Evolutionary conservation across 202 grass and related monocot species (phyloP).

Genomic region (Musa balbisiana): DNA sequence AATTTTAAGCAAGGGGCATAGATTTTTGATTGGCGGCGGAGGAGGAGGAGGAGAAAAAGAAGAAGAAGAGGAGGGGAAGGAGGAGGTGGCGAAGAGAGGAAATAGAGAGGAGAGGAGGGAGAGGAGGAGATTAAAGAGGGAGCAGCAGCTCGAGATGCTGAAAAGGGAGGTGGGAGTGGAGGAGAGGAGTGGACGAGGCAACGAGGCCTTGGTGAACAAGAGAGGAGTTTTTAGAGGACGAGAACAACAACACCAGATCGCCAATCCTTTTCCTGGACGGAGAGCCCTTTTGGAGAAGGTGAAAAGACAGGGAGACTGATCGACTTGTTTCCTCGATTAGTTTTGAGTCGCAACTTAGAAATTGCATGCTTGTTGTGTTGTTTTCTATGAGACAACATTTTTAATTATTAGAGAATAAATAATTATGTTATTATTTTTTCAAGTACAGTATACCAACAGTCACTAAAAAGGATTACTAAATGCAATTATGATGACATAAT

Average conservation of each 20-base stretch:
- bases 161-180: constrained; percentile 7
- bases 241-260: neutral
- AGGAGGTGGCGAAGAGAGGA: constrained; percentile 16
- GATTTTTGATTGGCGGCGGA: constrained; percentile 20
- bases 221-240: neutral
- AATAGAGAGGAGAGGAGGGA: constrained; percentile 37
- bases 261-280: constrained; percentile 1
- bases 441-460: no score
- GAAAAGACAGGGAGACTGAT: neutral
- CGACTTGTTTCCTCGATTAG: no score
- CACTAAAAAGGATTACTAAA: no score
- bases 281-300: neutral
- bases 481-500: no score
- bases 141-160: neutral
- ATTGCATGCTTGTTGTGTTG: no score
- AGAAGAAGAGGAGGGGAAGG: constrained; percentile 1
- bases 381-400: no score
- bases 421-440: no score
- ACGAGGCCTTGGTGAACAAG: neutral
- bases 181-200: constrained; percentile 4
- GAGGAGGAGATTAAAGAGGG: constrained; percentile 25
- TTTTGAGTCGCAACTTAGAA: no score
- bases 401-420: no score
- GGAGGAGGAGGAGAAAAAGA: constrained; percentile 12
- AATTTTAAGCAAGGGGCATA: constrained; percentile 31